phyloP scores from a whole-genome alignment of 2,329 filamentous ascomycete species.

The Cadophora malorum region DNA sequence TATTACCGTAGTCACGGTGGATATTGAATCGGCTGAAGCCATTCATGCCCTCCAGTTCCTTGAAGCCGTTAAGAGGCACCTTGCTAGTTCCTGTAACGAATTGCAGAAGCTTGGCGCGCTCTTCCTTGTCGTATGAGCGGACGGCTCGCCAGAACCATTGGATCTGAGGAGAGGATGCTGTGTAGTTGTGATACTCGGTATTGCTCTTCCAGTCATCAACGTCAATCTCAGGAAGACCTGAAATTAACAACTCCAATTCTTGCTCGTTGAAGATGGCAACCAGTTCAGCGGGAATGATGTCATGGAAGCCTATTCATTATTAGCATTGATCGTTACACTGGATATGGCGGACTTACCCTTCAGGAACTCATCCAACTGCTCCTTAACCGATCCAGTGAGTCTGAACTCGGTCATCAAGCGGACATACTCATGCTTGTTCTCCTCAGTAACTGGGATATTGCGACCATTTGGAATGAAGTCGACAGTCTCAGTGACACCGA shows the following conservation, averaged over 20 bases:
- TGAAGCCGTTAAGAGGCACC: constrained; percentile 97
- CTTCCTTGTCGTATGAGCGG: constrained; percentile 97
- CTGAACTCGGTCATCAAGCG: constrained; percentile 94
- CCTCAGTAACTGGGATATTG: constrained; percentile 92
- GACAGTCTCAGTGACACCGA: constrained; percentile 85
- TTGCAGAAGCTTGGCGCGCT: constrained; percentile 94
- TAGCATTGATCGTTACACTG: constrained; percentile 38
- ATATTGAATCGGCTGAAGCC: constrained; percentile 98
- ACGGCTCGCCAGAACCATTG: constrained; percentile 99
- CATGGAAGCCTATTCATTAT: constrained; percentile 78
- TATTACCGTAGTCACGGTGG: constrained; percentile 95
- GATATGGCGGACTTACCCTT: constrained; percentile 62
- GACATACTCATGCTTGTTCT: constrained; percentile 98
- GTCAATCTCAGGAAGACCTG: constrained; percentile 95
- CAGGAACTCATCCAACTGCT: constrained; percentile 92
- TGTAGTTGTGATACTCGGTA: constrained; percentile 98
- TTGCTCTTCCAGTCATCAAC: constrained; percentile 99
- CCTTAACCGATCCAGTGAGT: constrained; percentile 87
- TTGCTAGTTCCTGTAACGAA: constrained; percentile 99
- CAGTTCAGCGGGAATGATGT: constrained; percentile 93
- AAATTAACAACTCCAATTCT: constrained; percentile 94
- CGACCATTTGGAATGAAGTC: constrained; percentile 88
- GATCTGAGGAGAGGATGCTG: constrained; percentile 90
- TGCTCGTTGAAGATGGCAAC: constrained; percentile 99
- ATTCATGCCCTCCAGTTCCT: constrained; percentile 99